These are phyloP conservation scores for Apodospora peruviana DNA, from an alignment of 495 filamentous ascomycete genomes.

Conservation along the genomic window DNA sequence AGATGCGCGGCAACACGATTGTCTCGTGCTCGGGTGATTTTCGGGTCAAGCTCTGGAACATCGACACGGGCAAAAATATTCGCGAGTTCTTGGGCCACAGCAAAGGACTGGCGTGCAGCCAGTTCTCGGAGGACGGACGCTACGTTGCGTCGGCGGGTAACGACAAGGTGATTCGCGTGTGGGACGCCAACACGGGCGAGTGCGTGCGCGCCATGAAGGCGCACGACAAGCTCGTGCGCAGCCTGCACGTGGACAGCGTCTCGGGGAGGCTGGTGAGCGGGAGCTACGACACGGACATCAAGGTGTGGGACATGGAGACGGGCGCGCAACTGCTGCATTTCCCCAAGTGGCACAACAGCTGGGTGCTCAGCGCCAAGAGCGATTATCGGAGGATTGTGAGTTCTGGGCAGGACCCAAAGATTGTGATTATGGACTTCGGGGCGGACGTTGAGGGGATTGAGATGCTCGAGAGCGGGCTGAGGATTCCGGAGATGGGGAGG, in stretches of 20 bases:
- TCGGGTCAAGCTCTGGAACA: conserved; percentile 88
- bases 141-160: conserved; percentile 91
- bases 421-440: conserved; percentile 86
- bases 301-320: conserved; percentile 78
- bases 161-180: conserved; percentile 88
- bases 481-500: neutral
- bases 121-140: conserved; percentile 86
- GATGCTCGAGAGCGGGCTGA: conserved; percentile 39
- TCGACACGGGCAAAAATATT: conserved; percentile 74
- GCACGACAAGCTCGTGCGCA: conserved; percentile 77
- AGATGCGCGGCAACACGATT: conserved; percentile 83
- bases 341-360: conserved; percentile 86
- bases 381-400: conserved; percentile 91
- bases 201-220: conserved; percentile 70
- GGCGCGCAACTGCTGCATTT: conserved; percentile 70
- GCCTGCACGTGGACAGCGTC: conserved; percentile 76
- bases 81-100: conserved; percentile 83
- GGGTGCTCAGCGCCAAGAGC: conserved; percentile 91
- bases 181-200: conserved; percentile 84
- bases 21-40: conserved; percentile 93
- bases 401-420: conserved; percentile 87
- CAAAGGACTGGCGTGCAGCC: conserved; percentile 88
- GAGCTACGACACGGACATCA: conserved; percentile 89
- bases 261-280: conserved; percentile 82
- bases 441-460: conserved; percentile 49